Percentiles rank a stretch among this genome's conserved stretches.
Conservation (phyloP, 331 rosid species). For the Phaseolus coccineus region DNA sequence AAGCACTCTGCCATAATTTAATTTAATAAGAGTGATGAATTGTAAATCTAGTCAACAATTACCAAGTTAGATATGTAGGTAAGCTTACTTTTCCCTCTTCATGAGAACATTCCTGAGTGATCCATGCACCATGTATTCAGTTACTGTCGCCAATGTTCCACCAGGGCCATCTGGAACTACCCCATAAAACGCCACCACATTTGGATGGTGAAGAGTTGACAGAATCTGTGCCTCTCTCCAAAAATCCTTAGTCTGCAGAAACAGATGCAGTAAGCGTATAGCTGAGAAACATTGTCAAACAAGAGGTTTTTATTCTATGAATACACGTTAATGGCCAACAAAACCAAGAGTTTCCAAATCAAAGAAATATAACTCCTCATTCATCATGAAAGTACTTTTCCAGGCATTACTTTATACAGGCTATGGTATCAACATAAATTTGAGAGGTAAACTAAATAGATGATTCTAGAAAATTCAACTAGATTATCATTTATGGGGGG, state of each 20-base stretch:
- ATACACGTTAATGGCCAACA: conserved; percentile 2
- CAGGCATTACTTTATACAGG: neutral
- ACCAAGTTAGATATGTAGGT: conserved; percentile 24
- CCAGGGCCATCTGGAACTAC: conserved; percentile 91
- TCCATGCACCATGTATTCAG: conserved; percentile 97
- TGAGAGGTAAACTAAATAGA: conserved; percentile 32
- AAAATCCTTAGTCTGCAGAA: conserved; percentile 79
- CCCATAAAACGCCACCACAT: conserved; percentile 95
- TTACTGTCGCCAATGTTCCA: conserved; percentile 85
- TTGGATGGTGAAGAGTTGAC: conserved; percentile 98
- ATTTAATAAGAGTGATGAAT: conserved; percentile 30
- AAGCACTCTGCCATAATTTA: conserved; percentile 71
- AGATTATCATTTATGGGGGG: conserved; percentile 35
- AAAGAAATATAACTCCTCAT: conserved; percentile 19
- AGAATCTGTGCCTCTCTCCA: conserved; percentile 96
- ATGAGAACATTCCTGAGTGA: conserved; percentile 85
- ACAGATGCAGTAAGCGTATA: conserved; percentile 36
- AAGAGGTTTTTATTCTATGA: conserved; percentile 12
- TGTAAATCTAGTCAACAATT: conserved; percentile 26
- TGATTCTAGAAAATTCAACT: conserved; percentile 32
- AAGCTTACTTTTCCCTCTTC: conserved; percentile 73
- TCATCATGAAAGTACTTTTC: conserved; percentile 26
- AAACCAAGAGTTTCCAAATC: conserved; percentile 38
- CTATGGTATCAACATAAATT: conserved; percentile 6
- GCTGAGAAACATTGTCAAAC: conserved; percentile 21